Conservation (phyloP, 352 stramenopile genomes). For the Phytophthora pisi region DNA sequence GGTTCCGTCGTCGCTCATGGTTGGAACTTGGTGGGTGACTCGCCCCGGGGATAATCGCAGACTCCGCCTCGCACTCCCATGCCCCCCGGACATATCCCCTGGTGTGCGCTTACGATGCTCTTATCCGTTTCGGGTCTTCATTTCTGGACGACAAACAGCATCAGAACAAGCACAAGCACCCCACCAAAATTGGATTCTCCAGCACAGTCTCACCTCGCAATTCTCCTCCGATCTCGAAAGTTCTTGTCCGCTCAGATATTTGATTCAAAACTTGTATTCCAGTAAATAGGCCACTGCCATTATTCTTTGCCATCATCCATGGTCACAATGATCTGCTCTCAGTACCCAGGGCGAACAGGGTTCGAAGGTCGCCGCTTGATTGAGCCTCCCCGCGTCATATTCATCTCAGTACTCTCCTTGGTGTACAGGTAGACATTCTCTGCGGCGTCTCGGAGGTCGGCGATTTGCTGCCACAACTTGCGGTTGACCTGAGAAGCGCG, state of each 20-base stretch:
- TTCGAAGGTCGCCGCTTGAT: slow-evolving; percentile 6
- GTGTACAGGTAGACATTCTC: slow-evolving; percentile 61
- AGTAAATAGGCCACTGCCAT: slow-evolving; percentile 35
- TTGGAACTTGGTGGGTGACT: slow-evolving; percentile 14
- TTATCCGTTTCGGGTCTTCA: slow-evolving; percentile 27
- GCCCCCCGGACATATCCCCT: slow-evolving; percentile 10
- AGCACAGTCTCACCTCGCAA: slow-evolving; percentile 14
- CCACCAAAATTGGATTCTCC: slow-evolving; percentile 19
- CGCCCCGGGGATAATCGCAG: slow-evolving; percentile 19
- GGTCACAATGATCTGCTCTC: slow-evolving; percentile 8
- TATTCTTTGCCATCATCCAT: slow-evolving; percentile 11
- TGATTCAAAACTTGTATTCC: slow-evolving; percentile 31
- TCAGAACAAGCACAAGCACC: slow-evolving; percentile 5
- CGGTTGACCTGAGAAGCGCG: slow-evolving; percentile 32
- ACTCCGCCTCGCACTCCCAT: slow-evolving; percentile 13
- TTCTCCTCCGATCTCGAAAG: background rate
- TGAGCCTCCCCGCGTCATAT: slow-evolving; percentile 35
- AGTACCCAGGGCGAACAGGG: slow-evolving; percentile 6
- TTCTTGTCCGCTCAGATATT: slow-evolving; percentile 1
- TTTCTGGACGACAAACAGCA: slow-evolving; percentile 4
- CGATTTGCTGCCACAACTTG: slow-evolving; percentile 56
- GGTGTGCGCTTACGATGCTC: slow-evolving; percentile 1
- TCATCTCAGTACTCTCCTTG: slow-evolving; percentile 46
- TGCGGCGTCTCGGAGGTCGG: slow-evolving; percentile 45
- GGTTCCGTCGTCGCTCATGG: slow-evolving; percentile 59